Conservation (phyloP, 768 basidiomycete genomes). For the Mycena crocata region DNA sequence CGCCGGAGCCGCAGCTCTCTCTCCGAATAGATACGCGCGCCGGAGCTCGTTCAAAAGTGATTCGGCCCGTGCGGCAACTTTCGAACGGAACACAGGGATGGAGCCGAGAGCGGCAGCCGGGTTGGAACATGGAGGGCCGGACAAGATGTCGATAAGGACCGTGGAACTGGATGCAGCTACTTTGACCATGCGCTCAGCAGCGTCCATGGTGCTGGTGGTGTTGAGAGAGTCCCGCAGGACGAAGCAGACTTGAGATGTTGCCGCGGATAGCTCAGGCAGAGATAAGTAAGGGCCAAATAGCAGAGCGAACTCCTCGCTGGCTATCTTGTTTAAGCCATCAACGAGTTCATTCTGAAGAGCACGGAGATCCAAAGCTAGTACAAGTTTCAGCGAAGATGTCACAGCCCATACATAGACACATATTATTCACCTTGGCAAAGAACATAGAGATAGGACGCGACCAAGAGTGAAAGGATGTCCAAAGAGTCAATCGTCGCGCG, state of each 20-base stretch:
- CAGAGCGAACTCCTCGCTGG: slow-evolving; percentile 59
- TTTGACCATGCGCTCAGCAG: slow-evolving; percentile 72
- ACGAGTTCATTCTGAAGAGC: slow-evolving; percentile 78
- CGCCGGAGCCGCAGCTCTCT: slow-evolving; percentile 74
- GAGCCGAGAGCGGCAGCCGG: slow-evolving; percentile 47
- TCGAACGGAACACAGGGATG: slow-evolving; percentile 67
- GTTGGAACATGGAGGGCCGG: slow-evolving; percentile 47
- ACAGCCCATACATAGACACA: too few species aligned
- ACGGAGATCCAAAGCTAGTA: slow-evolving; percentile 81
- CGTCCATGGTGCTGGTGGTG: slow-evolving; percentile 78
- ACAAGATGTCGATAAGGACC: slow-evolving; percentile 73
- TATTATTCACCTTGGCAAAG: slow-evolving; percentile 67
- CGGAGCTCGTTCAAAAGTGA: slow-evolving; percentile 61
- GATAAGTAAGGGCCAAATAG: slow-evolving; percentile 58
- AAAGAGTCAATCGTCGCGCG: slow-evolving; percentile 35
- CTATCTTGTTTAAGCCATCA: slow-evolving; percentile 58
- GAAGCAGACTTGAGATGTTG: slow-evolving; percentile 52
- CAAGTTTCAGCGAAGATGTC: background rate
- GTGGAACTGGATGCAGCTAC: slow-evolving; percentile 73
- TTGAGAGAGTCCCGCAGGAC: slow-evolving; percentile 69
- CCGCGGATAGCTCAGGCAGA: slow-evolving; percentile 41
- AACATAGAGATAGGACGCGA: slow-evolving; percentile 33
- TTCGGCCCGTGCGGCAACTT: slow-evolving; percentile 61
- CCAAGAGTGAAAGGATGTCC: slow-evolving; percentile 30
- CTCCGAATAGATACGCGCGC: slow-evolving; percentile 67